These are phyloP conservation scores for Tulasnella calospora DNA, from an alignment of 768 basidiomycete genomes.

Conservation along the genomic window DNA sequence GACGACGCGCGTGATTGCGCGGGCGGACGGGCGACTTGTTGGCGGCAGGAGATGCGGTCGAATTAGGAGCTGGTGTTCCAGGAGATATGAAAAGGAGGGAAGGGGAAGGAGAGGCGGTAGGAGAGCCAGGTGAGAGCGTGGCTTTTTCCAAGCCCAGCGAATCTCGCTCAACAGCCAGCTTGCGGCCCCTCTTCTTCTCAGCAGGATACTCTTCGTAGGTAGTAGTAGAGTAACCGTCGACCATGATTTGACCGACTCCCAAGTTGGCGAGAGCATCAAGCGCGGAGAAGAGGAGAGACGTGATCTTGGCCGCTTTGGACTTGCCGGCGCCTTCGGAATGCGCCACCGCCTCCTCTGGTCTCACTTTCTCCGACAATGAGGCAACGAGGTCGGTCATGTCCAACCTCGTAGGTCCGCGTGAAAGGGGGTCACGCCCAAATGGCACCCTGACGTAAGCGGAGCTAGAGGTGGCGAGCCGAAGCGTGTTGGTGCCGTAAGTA, in stretches of 20 bases:
- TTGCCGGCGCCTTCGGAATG: background rate
- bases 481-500: background rate
- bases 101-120: background rate
- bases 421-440: background rate
- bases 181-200: background rate
- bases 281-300: background rate
- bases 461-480: background rate
- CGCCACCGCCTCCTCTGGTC: too few relatives aligned
- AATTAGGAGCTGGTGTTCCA: background rate
- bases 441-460: background rate
- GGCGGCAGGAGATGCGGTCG: background rate
- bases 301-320: slow-evolving; percentile 6
- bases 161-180: background rate
- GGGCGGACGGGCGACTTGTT: background rate
- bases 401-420: background rate
- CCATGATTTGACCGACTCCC: background rate
- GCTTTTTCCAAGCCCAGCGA: slow-evolving; percentile 5
- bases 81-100: background rate
- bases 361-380: background rate
- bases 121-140: background rate
- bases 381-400: background rate
- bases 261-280: background rate
- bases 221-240: slow-evolving; percentile 2
- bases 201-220: background rate
- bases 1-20: background rate